Evolutionary conservation across 768 basidiomycete genomes (phyloP).

Genomic region (Cubamyces lactineus): DNA sequence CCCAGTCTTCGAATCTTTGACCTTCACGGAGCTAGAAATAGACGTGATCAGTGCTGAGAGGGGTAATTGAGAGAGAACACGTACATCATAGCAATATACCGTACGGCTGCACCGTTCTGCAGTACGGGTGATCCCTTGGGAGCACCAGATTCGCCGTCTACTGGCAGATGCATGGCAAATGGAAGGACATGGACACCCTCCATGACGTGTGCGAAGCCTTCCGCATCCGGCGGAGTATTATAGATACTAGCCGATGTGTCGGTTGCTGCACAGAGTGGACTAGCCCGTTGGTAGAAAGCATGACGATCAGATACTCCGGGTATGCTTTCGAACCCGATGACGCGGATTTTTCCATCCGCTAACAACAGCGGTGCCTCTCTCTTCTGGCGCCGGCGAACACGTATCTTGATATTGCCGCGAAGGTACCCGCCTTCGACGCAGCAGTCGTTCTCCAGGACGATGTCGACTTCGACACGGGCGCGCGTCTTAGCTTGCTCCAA

Average conservation of each 20-base stretch:
- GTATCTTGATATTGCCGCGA: constrained; percentile 69
- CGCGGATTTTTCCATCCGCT: constrained; percentile 74
- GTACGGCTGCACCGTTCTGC: constrained; percentile 63
- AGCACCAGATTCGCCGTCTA: constrained; percentile 51
- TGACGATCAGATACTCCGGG: constrained; percentile 60
- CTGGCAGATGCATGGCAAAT: constrained; percentile 70
- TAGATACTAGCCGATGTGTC: constrained; percentile 48
- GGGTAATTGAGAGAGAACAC: constrained; percentile 34
- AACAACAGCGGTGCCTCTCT: constrained; percentile 65
- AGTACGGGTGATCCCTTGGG: constrained; percentile 61
- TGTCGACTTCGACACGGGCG: constrained; percentile 81
- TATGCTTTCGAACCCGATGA: constrained; percentile 84
- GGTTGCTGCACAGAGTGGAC: constrained; percentile 53
- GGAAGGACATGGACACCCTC: constrained; percentile 73
- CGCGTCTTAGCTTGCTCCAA: constrained; percentile 75
- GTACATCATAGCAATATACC: constrained; percentile 82
- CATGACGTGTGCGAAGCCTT: constrained; percentile 63
- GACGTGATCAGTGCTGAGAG: background rate
- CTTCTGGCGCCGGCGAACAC: constrained; percentile 56
- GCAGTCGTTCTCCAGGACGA: constrained; percentile 72
- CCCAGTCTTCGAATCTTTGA: constrained; percentile 63
- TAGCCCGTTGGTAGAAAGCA: constrained; percentile 81
- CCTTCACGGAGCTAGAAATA: constrained; percentile 63
- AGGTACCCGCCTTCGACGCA: constrained; percentile 81
- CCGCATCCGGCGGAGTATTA: constrained; percentile 50